Conservation (phyloP, 805 yeast species). For the Zygosaccharomyces kombuchaensis region DNA sequence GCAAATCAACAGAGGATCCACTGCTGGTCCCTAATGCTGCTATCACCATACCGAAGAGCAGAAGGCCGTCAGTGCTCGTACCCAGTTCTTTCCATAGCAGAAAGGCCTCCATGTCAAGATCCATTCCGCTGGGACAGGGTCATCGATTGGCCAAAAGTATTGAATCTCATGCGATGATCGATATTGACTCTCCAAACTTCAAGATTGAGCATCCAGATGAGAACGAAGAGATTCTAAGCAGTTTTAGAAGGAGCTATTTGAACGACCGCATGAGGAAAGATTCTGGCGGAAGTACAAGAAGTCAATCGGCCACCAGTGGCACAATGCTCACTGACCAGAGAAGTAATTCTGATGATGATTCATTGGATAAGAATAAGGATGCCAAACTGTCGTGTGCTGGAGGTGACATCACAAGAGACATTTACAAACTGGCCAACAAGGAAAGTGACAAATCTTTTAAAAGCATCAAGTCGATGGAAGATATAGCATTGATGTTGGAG, state of each 20-base stretch:
- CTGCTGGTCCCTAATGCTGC: conserved; percentile 13
- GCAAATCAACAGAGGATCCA: conserved; percentile 8
- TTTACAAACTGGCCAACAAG: conserved; percentile 27
- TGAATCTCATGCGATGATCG: conserved; percentile 27
- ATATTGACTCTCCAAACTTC: conserved; percentile 33
- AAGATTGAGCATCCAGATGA: conserved; percentile 23
- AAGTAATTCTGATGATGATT: conserved; percentile 5
- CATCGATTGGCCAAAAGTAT: conserved; percentile 16
- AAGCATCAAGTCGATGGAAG: conserved; percentile 24
- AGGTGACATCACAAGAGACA: conserved; percentile 38
- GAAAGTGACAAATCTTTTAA: conserved; percentile 4
- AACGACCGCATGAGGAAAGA: conserved; percentile 13
- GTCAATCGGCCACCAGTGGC: conserved; percentile 7
- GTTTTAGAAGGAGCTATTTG: conserved; percentile 31
- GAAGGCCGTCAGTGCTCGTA: conserved; percentile 11
- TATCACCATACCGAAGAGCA: conserved; percentile 14
- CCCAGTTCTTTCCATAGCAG: conserved; percentile 12
- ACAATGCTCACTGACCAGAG: conserved; percentile 5
- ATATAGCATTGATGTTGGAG: conserved; percentile 19
- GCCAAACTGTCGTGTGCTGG: conserved; percentile 25
- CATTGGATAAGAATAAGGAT: conserved; percentile 4
- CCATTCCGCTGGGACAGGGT: conserved; percentile 4
- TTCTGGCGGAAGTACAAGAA: conserved; percentile 4
- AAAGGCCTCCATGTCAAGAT: conserved; percentile 13
- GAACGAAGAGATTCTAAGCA: conserved; percentile 31